Evolutionary conservation across 805 yeast species (phyloP), one percentile per base, ranked within the genome.

Genomic region (Saturnispora silvae): DNA sequence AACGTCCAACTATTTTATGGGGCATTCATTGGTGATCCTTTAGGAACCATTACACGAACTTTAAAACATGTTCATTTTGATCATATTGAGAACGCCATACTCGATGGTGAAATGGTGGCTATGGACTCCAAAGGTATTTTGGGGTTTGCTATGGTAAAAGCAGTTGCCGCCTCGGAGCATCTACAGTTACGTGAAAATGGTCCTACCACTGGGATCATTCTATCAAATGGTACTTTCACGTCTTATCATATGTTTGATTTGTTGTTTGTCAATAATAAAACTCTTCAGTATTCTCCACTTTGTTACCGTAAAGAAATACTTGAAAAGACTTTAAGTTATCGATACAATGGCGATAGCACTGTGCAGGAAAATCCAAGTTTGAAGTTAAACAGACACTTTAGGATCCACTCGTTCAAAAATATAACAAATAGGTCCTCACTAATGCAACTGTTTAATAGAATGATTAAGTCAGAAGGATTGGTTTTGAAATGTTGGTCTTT

Each of bases 71-170:
- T 38, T 2, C 57, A 45, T 45, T 63, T 60, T 35, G 42, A 34
- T 14, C 31, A 35, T 3, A 47, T 67, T 7, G 41, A 52, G 7
- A 55, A 45, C 28, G 59, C 68, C 17, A 65, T 81, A 5, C 50
- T 89, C 4, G 98, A 89, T 59, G 96, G 97, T 1, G 98, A 89
- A 56, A 83, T 89, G 89, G 77, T 89, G 2, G 84, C 94, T 0
- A 86, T 75, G 68, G 95, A 87, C 56, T 33, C 36, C 56, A 32
- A 58, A 65, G 40, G 53, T 69, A 25, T 59, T 60, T 1, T 86
- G 17, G 94, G 96, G 0, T 84, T 84, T 61, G 94, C 94, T 0
- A 70, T 81, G 1, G 68, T 92, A 20, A 81, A 82, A 51, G 66
- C 80, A 4, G 70, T 82, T 13, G 89, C 89, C 0, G 13, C 28